Evolutionary conservation across 2,329 filamentous ascomycete species (phyloP).

Genomic region (Emmonsiellopsis sp.): DNA sequence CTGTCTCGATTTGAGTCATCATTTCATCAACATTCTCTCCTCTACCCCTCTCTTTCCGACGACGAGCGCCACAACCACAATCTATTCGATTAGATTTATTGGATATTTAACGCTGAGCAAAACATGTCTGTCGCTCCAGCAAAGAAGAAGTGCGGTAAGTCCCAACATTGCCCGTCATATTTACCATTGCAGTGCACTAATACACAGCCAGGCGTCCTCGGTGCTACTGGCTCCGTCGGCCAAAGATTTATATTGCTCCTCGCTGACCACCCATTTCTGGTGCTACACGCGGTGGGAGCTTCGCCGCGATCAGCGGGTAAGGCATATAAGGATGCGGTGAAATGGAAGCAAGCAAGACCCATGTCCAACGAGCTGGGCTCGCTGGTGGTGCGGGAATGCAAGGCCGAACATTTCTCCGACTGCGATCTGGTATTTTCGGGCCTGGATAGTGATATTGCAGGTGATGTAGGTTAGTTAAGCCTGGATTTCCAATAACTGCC

Average conservation of each 20-base stretch:
- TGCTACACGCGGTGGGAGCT: conserved; percentile 80
- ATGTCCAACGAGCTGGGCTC: conserved; percentile 70
- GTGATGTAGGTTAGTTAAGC: conserved; percentile 65
- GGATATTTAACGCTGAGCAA: background rate
- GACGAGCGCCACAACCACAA: background rate
- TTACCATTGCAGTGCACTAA: background rate
- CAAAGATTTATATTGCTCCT: conserved; percentile 93
- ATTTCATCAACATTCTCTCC: background rate
- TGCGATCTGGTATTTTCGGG: conserved; percentile 93
- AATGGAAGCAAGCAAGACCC: conserved; percentile 84
- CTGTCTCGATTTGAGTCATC: background rate
- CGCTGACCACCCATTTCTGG: conserved; percentile 76
- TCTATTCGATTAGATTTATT: background rate
- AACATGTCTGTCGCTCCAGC: conserved; percentile 1
- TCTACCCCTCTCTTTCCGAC: background rate
- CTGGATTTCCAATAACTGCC: background rate
- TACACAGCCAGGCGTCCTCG: conserved; percentile 56
- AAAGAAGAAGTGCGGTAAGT: conserved; percentile 10
- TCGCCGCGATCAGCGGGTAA: conserved; percentile 85
- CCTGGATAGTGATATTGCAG: conserved; percentile 84
- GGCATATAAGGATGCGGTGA: conserved; percentile 86
- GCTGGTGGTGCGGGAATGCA: conserved; percentile 78
- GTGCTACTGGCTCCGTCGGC: conserved; percentile 87
- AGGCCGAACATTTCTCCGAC: conserved; percentile 69
- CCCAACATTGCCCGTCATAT: too few species aligned